These are phyloP conservation scores for Gamsiella multidivaricata DNA, from an alignment of 192 early-diverging fungal species.

Conservation along the genomic window DNA sequence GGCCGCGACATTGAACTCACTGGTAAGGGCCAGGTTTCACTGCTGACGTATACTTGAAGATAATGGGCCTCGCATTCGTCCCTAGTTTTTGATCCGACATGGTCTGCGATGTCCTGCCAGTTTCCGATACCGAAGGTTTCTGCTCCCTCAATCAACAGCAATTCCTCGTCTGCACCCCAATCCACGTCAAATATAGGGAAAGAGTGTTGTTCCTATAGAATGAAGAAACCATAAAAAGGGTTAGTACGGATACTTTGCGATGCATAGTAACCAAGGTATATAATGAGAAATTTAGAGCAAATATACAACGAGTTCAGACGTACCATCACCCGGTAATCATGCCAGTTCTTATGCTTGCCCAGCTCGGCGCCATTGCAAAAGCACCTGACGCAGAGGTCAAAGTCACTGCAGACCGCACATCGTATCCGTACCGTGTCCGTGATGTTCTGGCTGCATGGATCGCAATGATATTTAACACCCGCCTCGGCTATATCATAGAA, in stretches of 20 bases:
- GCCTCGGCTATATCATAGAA: conserved; percentile 28
- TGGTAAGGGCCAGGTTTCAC: conserved; percentile 85
- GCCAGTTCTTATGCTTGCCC: conserved; percentile 82
- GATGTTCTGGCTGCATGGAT: conserved; percentile 90
- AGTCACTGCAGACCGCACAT: conserved; percentile 86
- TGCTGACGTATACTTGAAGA: conserved; percentile 81
- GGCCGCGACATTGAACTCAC: conserved; percentile 51
- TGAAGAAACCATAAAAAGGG: no score
- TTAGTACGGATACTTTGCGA: no score
- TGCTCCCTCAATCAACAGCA: conserved; percentile 90
- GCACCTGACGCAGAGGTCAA: conserved; percentile 95
- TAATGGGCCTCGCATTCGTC: conserved; percentile 94
- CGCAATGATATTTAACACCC: conserved; percentile 76
- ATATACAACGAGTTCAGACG: no score
- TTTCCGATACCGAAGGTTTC: conserved; percentile 96
- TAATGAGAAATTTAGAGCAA: no score
- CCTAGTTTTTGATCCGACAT: conserved; percentile 90
- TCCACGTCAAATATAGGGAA: conserved; percentile 91
- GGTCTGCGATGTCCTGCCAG: conserved; percentile 95
- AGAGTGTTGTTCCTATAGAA: conserved; percentile 73
- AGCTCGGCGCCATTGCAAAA: conserved; percentile 88
- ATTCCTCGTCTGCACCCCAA: conserved; percentile 98
- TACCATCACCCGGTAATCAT: conserved; percentile 92
- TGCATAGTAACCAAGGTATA: no score
- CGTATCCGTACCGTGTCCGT: conserved; percentile 90